Conservation (phyloP, 441 rosid genomes). For the Rhodomyrtus psidioides region DNA sequence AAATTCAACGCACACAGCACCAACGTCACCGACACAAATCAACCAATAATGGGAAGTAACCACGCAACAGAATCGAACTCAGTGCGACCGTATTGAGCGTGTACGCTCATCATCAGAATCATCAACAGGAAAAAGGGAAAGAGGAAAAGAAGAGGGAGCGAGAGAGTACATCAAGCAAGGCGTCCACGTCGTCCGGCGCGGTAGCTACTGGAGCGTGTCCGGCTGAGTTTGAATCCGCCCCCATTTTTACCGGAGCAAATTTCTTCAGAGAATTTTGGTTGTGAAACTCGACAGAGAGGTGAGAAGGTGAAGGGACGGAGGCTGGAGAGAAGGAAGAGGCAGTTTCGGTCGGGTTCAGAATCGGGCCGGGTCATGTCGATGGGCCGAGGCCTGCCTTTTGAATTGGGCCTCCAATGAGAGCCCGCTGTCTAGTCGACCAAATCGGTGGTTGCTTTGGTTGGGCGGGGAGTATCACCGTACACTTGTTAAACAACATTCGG, state of each 20-base stretch:
- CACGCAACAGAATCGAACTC: background rate
- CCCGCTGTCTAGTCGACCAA: background rate
- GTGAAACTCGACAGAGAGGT: background rate
- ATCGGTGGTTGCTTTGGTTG: background rate
- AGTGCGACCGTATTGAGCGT: background rate
- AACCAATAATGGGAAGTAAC: background rate
- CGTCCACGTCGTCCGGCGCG: constrained; percentile 34
- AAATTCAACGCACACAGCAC: background rate
- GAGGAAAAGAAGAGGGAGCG: background rate
- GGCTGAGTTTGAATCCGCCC: constrained; percentile 17
- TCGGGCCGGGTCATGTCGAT: background rate
- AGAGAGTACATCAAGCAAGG: constrained; percentile 46
- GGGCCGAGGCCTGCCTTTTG: background rate
- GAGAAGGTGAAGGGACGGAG: background rate
- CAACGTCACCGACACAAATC: background rate
- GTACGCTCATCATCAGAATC: background rate
- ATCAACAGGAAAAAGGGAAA: background rate
- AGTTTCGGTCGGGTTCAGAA: background rate
- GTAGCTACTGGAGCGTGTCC: constrained; percentile 3
- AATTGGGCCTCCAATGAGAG: background rate
- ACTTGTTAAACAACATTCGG: no score
- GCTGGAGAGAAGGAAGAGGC: background rate
- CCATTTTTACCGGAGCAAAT: constrained; percentile 19
- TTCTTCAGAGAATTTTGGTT: background rate
- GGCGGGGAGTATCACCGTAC: background rate